Evolutionary conservation across 2,329 filamentous ascomycete genomes (phyloP).

Genomic region (Microdochium paspali): DNA sequence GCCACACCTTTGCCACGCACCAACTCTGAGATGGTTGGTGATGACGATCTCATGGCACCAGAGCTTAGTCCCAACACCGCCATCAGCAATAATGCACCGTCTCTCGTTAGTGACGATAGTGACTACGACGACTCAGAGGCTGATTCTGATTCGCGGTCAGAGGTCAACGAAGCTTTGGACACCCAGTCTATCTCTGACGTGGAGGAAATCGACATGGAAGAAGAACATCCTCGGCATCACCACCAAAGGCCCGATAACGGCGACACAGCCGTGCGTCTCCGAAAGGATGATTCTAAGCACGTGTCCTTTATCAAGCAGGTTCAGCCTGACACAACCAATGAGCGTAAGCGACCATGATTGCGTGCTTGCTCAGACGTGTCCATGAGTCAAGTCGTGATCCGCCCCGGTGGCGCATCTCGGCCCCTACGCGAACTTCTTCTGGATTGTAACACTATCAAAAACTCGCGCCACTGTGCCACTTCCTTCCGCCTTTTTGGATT

Average conservation of each 20-base stretch:
- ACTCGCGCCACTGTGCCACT: neutral
- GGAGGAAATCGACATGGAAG: conserved; percentile 52
- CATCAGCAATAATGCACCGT: conserved; percentile 68
- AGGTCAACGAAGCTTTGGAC: conserved; percentile 45
- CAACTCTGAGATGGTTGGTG: conserved; percentile 19
- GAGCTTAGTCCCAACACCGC: conserved; percentile 62
- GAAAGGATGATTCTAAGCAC: conserved; percentile 45
- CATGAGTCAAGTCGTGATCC: neutral
- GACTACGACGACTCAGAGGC: conserved; percentile 68
- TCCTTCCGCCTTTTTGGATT: neutral
- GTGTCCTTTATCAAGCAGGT: conserved; percentile 46
- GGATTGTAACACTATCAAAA: neutral
- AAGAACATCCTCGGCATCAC: conserved; percentile 38
- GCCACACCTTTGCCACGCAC: conserved; percentile 22
- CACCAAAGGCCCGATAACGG: conserved; percentile 23
- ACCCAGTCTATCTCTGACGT: conserved; percentile 52
- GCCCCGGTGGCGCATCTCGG: neutral
- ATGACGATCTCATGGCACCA: conserved; percentile 46
- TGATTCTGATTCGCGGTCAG: conserved; percentile 48
- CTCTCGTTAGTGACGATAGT: conserved; percentile 71
- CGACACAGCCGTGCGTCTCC: conserved; percentile 33
- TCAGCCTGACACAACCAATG: conserved; percentile 25
- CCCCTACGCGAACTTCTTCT: neutral
- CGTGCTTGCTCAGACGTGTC: neutral
- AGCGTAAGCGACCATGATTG: conserved; percentile 15